These are phyloP conservation scores for Gardenia jasminoides DNA, from an alignment of 257 asterid species.

Conservation along the genomic window DNA sequence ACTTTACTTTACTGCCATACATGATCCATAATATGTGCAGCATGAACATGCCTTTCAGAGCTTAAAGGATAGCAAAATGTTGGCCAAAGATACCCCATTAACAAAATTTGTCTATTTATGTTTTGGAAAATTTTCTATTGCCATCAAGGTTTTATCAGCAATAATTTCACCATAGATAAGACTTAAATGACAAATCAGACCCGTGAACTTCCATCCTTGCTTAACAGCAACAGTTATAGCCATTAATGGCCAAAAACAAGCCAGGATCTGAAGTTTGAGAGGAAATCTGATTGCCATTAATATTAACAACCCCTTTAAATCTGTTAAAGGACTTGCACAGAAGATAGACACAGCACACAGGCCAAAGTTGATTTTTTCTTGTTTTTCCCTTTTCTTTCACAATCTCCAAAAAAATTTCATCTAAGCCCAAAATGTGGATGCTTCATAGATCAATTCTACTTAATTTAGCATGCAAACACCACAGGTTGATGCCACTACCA, in stretches of 20 bases:
- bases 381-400: too few relatives aligned
- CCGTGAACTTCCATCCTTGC: background rate
- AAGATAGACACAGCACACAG: too few relatives aligned
- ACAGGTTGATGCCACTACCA: background rate
- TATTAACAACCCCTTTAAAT: too few relatives aligned
- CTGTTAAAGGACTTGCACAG: background rate
- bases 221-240: background rate
- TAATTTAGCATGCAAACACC: background rate
- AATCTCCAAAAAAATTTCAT: too few relatives aligned
- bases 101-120: too few relatives aligned
- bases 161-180: background rate
- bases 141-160: background rate
- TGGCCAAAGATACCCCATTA: too few relatives aligned
- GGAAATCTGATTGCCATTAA: background rate
- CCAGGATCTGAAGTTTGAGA: background rate
- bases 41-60: background rate
- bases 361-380: too few relatives aligned
- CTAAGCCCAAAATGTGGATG: too few relatives aligned
- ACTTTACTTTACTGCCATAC: too few relatives aligned
- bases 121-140: background rate
- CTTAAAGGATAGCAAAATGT: background rate
- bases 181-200: background rate
- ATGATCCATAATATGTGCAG: background rate
- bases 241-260: background rate
- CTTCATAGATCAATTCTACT: background rate